Evolutionary conservation across 345 rosid species (phyloP).

Genomic region (Eucalyptus tenuipes): DNA sequence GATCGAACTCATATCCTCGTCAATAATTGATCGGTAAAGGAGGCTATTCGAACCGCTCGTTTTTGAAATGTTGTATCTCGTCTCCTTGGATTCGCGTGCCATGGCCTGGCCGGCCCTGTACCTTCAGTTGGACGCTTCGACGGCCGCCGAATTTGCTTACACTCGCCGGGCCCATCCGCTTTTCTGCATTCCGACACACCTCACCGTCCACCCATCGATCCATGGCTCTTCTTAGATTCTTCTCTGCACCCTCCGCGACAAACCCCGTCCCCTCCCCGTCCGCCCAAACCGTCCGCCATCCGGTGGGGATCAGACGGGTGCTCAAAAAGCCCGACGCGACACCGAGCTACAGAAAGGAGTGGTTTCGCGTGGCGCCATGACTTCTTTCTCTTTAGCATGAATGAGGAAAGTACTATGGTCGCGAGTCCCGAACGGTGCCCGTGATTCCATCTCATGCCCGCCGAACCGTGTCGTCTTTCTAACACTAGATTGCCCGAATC

Average conservation of each 20-base stretch:
- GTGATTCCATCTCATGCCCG: neutral
- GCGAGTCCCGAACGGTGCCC: neutral
- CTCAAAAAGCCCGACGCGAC: neutral
- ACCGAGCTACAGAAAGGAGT: neutral
- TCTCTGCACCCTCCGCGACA: neutral
- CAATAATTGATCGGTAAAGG: neutral
- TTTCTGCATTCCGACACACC: neutral
- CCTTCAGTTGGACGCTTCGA: neutral
- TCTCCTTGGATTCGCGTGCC: neutral
- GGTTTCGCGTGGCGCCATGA: neutral
- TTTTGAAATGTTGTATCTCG: neutral
- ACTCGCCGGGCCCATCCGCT: neutral
- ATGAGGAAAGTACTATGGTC: neutral
- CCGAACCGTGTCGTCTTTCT: neutral
- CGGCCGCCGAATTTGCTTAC: neutral
- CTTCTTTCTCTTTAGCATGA: neutral
- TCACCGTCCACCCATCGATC: neutral
- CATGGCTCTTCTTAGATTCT: neutral
- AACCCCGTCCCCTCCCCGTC: neutral
- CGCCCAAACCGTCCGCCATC: neutral
- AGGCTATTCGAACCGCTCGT: neutral
- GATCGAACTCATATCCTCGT: neutral
- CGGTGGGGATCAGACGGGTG: neutral
- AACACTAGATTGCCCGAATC: neutral
- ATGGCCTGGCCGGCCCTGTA: neutral